Base-by-base conservation (phyloP, 768 basidiomycete genomes). In the Leccinum uliginosum region DNA sequence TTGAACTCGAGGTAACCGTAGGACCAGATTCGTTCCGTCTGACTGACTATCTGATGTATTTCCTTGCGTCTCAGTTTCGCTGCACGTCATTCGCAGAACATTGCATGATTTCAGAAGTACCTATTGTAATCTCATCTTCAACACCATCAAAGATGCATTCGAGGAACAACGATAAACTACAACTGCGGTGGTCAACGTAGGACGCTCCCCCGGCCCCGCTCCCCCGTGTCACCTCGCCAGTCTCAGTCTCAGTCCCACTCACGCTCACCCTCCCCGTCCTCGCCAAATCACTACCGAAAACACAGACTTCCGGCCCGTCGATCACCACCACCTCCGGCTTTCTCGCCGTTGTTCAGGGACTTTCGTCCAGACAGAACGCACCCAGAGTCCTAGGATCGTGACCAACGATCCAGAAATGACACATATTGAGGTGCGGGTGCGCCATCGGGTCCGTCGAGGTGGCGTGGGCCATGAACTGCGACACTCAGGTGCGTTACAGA, bases 241-340 rank as follows among this genome's bases (percentile, higher is more conserved):
- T n/a, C n/a, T n/a, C 67, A 50, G 7, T 68, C 74, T 27, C 67
- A 59, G 54, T 77, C 81, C 19, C 76, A 69, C 38, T 76, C 81
- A 23, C 76, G 69, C 43, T 76, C 81, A 2, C 74, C 65, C 14
- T 73, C 74, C 8, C 71, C 77, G 1, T 67, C 72, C 9, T 70
- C 69, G 6, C 67, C 71, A 38, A 67, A 64, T 55, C 71, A 72
- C 43, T 70, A 72, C 34, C 62, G 57, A 17, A 71, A 71, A 45
- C 70, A 71, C 52, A 61, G 70, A 53, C 60, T 71, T 32, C 70
- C 79, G 15, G 71, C 79, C 11, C 64, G 68, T 34, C 72, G 72
- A n/a, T 74, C 76, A 29, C 72, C 76, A 29, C 72, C 75, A 3
- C 65, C 58, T 9, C 53, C 69, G 0, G 58, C 56, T 49, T 78